Base-by-base conservation (phyloP, 768 basidiomycete genomes). In the Candolleomyces aberdarensis region DNA sequence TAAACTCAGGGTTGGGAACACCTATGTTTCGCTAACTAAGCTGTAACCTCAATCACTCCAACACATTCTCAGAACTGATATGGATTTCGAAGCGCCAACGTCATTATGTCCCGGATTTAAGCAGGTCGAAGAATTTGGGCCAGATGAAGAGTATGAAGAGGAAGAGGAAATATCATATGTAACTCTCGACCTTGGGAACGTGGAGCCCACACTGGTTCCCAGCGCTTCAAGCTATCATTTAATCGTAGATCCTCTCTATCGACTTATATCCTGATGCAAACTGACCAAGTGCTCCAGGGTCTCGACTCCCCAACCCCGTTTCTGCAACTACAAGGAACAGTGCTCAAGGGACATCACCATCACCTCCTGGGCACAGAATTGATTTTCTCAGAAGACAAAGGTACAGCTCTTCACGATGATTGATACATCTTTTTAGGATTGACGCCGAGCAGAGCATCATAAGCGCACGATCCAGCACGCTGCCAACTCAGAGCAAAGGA, bases 221-320 rank as follows among this genome's bases (percentile, higher is more conserved):
- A 91, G 83, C 66, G 85, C 85, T 0, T 81, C 85, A 0, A 76
- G 84, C 1, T 92, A 88, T 69, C 83, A 87, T 49, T 75, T 92
- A n/a, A 88, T 92, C 57, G 91, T 91, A 70, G 72, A 90, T 76
- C 26, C 39, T 31, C 43, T 49, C 8, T 41, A 50, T 22, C 26
- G 26, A 29, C 51, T 22, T 19, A 29, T 50, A 29, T 57, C 55
- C 50, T 41, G 56, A 22, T 7, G 32, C 43, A 6, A 29, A 41
- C 3, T 20, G 14, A 50, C 48, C 17, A 14, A 29, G 59, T 29
- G 29, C 48, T 26, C 15, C 64, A 90, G 92, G 91, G 91, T 1
- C 70, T 93, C 22, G 90, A 94, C 67, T 89, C 89, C 0, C 83
- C 89, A 0, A 87, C 84, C 0, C 91, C 92, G 0, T 91, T 85